A percentile compares a stretch with the other conserved stretches of the same genome.
These are phyloP conservation scores for Russula emetica DNA, from an alignment of 768 basidiomycete species.

Conservation along the genomic window DNA sequence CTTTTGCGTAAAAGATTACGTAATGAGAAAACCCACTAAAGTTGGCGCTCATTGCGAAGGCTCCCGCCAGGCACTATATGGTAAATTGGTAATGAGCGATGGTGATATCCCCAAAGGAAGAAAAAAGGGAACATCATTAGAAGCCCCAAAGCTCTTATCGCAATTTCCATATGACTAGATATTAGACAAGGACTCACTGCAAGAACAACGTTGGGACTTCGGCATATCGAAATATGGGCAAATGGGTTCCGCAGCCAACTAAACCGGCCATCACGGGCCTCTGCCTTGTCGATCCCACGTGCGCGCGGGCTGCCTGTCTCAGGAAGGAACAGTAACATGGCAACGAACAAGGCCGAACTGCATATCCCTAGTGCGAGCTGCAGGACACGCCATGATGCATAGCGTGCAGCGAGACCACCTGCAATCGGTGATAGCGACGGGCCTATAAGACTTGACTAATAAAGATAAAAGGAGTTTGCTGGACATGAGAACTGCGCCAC, in stretches of 20 bases:
- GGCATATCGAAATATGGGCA: slow-evolving; percentile 44
- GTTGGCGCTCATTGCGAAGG: slow-evolving; percentile 32
- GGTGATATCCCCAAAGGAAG: background rate
- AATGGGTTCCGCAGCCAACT: slow-evolving; percentile 57
- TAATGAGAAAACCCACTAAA: slow-evolving; percentile 36
- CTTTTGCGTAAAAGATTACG: background rate
- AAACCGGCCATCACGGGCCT: slow-evolving; percentile 27
- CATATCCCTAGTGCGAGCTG: slow-evolving; percentile 45
- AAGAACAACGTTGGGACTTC: slow-evolving; percentile 55
- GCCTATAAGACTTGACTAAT: slow-evolving; percentile 51
- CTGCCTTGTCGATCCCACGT: slow-evolving; percentile 48
- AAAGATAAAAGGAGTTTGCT: background rate
- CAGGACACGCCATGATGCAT: slow-evolving; percentile 62
- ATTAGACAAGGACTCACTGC: slow-evolving; percentile 41
- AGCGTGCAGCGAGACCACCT: slow-evolving; percentile 55
- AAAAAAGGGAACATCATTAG: too few relatives aligned
- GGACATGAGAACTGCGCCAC: background rate
- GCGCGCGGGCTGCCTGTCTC: slow-evolving; percentile 64
- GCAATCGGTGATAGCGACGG: slow-evolving; percentile 56
- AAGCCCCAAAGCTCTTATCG: background rate
- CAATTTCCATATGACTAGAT: background rate
- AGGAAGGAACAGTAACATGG: slow-evolving; percentile 48
- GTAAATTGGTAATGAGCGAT: background rate
- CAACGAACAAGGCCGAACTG: slow-evolving; percentile 39
- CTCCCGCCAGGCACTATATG: slow-evolving; percentile 41